Conservation (phyloP, 1,284 basidiomycete species). For the Filobasidium uniguttulatum region DNA sequence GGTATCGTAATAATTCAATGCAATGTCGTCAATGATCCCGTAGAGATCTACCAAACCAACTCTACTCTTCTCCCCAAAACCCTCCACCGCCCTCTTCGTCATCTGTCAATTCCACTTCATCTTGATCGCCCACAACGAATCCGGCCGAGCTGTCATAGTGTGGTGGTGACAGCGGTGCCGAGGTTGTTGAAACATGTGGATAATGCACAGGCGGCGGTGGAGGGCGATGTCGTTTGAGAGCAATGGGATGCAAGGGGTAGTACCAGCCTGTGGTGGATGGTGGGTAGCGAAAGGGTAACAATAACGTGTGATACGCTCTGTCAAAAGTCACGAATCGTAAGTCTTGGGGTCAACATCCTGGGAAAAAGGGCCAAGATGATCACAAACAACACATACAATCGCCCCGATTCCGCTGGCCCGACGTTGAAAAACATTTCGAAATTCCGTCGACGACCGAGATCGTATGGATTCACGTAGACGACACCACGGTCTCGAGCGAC, state of each 20-base stretch:
- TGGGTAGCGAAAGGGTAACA: conserved; percentile 64
- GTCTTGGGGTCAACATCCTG: not conserved
- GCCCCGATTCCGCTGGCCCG: conserved; percentile 52
- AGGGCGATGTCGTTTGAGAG: conserved; percentile 2
- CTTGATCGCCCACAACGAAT: conserved; percentile 16
- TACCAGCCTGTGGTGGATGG: conserved; percentile 75
- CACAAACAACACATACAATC: conserved; percentile 51
- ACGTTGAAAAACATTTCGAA: conserved; percentile 79
- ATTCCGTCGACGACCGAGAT: conserved; percentile 65
- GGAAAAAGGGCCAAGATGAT: not conserved
- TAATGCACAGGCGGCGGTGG: too few species aligned
- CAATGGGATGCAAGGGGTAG: conserved; percentile 36
- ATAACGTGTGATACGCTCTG: conserved; percentile 59
- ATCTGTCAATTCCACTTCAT: conserved; percentile 43
- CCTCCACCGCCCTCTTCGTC: conserved; percentile 40
- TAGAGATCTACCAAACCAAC: too few species aligned
- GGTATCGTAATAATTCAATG: too few species aligned
- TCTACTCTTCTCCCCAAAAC: conserved; percentile 9
- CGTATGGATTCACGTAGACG: conserved; percentile 83
- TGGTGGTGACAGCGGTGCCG: too few species aligned
- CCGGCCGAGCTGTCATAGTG: too few species aligned
- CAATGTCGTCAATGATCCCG: too few species aligned
- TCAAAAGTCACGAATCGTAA: conserved; percentile 3
- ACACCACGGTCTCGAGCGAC: conserved; percentile 57
- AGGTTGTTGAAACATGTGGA: too few species aligned